phyloP scores from a whole-genome alignment of 192 early-diverging fungal genomes.

The Linnemannia schmuckeri region DNA sequence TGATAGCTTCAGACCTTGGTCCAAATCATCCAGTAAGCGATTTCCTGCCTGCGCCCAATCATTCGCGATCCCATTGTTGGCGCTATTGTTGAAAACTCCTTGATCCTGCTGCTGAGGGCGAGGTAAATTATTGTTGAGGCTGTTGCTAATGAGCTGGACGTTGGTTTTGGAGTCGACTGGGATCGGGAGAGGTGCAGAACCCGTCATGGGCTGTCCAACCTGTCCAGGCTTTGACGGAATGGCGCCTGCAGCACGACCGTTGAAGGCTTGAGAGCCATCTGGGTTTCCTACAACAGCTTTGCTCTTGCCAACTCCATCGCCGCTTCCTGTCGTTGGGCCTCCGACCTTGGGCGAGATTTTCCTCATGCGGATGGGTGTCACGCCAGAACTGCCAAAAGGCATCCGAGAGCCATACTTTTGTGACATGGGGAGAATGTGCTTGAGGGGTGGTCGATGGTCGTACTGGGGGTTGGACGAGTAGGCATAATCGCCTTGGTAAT shows the following conservation, averaged over 20 bases:
- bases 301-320: not conserved
- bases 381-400: conserved; percentile 17
- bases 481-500: not conserved
- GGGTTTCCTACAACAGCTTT: not conserved
- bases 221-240: not conserved
- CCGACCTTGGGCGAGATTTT: conserved; percentile 43
- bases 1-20: not conserved
- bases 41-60: not conserved
- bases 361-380: conserved; percentile 27
- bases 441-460: conserved; percentile 38
- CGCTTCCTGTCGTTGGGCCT: conserved; percentile 2
- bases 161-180: not conserved
- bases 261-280: not conserved
- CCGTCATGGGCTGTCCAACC: not conserved
- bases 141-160: not conserved
- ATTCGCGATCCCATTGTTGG: not conserved
- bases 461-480: not conserved
- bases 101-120: not conserved
- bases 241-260: not conserved
- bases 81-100: not conserved
- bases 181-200: not conserved
- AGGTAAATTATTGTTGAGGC: not conserved
- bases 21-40: not conserved
- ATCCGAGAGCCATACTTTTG: conserved; percentile 39
- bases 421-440: conserved; percentile 49